These are phyloP conservation scores for Moringa oleifera DNA, from an alignment of 345 rosid genomes.

Conservation along the genomic window DNA sequence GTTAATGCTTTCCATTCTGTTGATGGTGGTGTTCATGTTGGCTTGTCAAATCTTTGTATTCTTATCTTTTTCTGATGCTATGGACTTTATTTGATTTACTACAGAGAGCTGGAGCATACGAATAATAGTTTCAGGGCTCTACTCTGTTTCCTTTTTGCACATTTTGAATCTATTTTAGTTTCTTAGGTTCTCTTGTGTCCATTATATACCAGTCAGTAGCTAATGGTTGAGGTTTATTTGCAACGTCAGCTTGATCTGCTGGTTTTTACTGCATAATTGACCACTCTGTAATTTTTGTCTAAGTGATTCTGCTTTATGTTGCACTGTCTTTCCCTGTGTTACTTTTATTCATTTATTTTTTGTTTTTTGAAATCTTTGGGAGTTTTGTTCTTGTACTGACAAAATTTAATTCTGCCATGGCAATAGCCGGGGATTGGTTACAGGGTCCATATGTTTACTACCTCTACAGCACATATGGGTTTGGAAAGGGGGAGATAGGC, in stretches of 20 bases:
- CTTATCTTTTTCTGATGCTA: not conserved
- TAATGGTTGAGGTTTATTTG: not conserved
- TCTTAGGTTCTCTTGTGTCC: not conserved
- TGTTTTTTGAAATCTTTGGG: not conserved
- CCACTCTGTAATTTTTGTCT: too few relatives aligned
- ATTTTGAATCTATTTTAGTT: too few relatives aligned
- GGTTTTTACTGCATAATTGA: too few relatives aligned
- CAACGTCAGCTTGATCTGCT: not conserved
- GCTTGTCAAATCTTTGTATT: not conserved
- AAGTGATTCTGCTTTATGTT: not conserved
- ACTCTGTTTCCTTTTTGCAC: too few relatives aligned
- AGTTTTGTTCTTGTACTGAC: not conserved
- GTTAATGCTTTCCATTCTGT: not conserved
- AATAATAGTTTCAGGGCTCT: not conserved
- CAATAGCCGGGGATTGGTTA: slow-evolving; percentile 59
- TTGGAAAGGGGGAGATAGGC: slow-evolving; percentile 63
- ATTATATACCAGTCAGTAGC: not conserved
- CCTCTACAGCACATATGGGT: slow-evolving; percentile 64
- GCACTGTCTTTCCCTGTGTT: not conserved
- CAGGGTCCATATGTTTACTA: slow-evolving; percentile 80
- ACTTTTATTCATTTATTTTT: too few relatives aligned
- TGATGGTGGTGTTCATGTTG: not conserved
- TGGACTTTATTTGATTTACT: not conserved
- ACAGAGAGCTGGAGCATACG: not conserved
- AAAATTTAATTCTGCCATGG: slow-evolving; percentile 1